Percentiles rank a stretch among this genome's conserved stretches.
phyloP scores from a whole-genome alignment of 225 moss, liverwort and hornwort species.

The Bryum argenteum region DNA sequence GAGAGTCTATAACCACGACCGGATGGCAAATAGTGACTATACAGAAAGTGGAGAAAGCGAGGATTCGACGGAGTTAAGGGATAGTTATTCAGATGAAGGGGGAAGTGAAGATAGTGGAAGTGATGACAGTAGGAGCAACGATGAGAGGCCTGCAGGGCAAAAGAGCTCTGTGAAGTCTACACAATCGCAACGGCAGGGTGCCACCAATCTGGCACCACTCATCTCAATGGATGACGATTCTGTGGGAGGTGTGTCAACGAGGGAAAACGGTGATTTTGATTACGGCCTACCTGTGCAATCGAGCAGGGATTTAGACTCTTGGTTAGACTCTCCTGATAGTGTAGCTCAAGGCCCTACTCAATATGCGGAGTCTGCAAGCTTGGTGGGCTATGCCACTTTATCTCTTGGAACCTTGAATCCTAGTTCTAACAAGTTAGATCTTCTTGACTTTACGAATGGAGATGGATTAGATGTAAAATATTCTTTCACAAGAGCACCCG shows the following conservation, averaged over 20 bases:
- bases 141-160: constrained; percentile 31
- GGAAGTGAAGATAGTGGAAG: constrained; percentile 53
- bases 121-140: constrained; percentile 54
- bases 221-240: constrained; percentile 60
- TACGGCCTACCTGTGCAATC: constrained; percentile 48
- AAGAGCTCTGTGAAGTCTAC: constrained; percentile 8
- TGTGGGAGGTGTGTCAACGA: constrained; percentile 20
- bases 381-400: constrained; percentile 68
- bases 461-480: constrained; percentile 85
- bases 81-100: constrained; percentile 55
- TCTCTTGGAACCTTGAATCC: constrained; percentile 60
- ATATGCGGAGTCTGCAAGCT: constrained; percentile 40
- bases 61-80: constrained; percentile 54
- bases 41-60: constrained; percentile 61
- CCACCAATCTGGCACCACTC: constrained; percentile 45
- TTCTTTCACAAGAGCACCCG: constrained; percentile 46
- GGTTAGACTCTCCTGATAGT: constrained; percentile 75
- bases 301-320: constrained; percentile 68
- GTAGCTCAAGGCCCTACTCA: constrained; percentile 35
- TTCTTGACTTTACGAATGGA: constrained; percentile 91
- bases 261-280: constrained; percentile 28
- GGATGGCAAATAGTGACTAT: constrained; percentile 47
- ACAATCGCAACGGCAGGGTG: constrained; percentile 30
- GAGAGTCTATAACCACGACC: constrained; percentile 26
- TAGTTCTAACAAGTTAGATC: constrained; percentile 43